Conservation (phyloP, 371 early-diverging fungal species). For the Mucor lusitanicus region DNA sequence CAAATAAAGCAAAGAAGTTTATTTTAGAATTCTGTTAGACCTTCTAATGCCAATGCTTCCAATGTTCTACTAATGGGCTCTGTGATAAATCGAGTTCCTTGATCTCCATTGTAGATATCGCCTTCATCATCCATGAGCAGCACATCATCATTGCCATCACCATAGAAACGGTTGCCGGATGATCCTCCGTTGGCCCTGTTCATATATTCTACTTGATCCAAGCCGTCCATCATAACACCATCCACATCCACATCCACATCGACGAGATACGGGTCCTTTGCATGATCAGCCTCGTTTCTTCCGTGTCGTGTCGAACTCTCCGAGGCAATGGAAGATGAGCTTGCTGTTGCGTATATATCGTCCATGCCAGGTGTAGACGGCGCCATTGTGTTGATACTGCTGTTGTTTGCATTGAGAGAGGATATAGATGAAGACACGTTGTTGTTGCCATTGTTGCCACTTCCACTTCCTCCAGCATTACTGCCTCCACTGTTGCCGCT, state of each 20-base stretch:
- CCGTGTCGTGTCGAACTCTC: background rate
- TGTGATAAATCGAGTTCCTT: slow-evolving; percentile 15
- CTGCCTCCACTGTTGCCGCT: background rate
- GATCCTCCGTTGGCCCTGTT: slow-evolving; percentile 23
- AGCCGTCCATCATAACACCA: slow-evolving; percentile 54
- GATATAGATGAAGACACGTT: background rate
- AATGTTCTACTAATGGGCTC: slow-evolving; percentile 49
- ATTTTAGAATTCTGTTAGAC: slow-evolving; percentile 29
- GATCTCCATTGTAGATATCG: slow-evolving; percentile 24
- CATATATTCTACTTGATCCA: slow-evolving; percentile 47
- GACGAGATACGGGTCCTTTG: slow-evolving; percentile 42
- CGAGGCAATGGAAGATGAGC: background rate
- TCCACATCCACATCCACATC: slow-evolving; percentile 56
- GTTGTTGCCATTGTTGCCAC: background rate
- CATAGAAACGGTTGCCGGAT: slow-evolving; percentile 17
- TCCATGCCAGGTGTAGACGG: slow-evolving; percentile 10
- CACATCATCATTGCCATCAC: slow-evolving; percentile 21
- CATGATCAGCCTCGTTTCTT: slow-evolving; percentile 3
- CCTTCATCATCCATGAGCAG: slow-evolving; percentile 27
- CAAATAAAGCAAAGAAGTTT: no score
- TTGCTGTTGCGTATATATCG: background rate
- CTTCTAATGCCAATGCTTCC: slow-evolving; percentile 51
- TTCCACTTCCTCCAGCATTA: no score
- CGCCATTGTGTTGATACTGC: background rate
- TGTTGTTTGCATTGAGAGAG: background rate